These are phyloP conservation scores for Apiotrichum mycotoxinovorans DNA, from an alignment of 1,284 basidiomycete genomes.

Conservation along the genomic window DNA sequence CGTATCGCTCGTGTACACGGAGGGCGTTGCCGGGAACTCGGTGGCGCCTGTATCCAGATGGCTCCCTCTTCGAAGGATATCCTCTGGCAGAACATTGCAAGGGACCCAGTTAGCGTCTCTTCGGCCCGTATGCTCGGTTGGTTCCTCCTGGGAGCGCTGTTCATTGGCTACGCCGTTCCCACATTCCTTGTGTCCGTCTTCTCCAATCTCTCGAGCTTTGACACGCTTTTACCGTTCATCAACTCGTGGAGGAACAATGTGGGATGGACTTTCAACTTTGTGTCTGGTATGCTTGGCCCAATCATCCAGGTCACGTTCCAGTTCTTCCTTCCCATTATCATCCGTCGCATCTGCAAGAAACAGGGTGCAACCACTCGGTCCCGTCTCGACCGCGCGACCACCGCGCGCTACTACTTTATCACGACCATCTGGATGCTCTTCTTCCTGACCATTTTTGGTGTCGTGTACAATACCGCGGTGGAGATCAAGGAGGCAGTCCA, in stretches of 20 bases:
- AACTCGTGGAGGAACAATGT: slow-evolving; percentile 13
- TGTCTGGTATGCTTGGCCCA: slow-evolving; percentile 85
- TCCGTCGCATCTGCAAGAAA: slow-evolving; percentile 77
- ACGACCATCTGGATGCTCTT: slow-evolving; percentile 71
- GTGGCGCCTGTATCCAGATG: slow-evolving; percentile 43
- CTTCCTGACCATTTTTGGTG: slow-evolving; percentile 86
- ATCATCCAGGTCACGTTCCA: slow-evolving; percentile 82
- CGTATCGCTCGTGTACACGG: slow-evolving; percentile 47
- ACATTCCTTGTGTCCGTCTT: slow-evolving; percentile 65
- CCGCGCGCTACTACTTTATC: slow-evolving; percentile 87
- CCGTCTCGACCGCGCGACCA: slow-evolving; percentile 78
- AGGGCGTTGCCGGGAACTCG: slow-evolving; percentile 44
- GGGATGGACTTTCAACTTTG: slow-evolving; percentile 52
- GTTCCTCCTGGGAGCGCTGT: slow-evolving; percentile 67
- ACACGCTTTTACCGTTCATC: neutral
- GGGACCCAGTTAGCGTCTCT: slow-evolving; percentile 62
- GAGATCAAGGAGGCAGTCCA: slow-evolving; percentile 67
- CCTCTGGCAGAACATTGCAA: slow-evolving; percentile 81
- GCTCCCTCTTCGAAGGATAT: slow-evolving; percentile 51
- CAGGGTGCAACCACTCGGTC: slow-evolving; percentile 65
- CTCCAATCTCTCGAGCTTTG: slow-evolving; percentile 61
- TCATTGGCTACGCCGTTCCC: slow-evolving; percentile 89
- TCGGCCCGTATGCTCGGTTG: slow-evolving; percentile 71
- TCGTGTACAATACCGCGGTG: slow-evolving; percentile 70
- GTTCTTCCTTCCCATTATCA: slow-evolving; percentile 79